phyloP scores from a whole-genome alignment of 495 filamentous ascomycete species.

The Penicillium macrosclerotiorum region DNA sequence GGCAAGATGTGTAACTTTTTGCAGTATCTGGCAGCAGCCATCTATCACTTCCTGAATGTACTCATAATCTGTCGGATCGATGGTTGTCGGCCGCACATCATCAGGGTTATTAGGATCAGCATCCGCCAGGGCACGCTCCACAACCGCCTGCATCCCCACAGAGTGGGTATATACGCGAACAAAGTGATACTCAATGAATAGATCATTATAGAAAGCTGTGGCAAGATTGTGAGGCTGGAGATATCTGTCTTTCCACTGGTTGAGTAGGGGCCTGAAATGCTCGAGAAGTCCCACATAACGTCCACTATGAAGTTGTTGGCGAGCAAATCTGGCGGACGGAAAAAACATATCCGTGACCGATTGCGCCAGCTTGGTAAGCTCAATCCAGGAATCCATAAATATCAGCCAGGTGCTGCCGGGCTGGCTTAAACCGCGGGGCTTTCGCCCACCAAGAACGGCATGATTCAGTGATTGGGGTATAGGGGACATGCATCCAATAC shows the following conservation, averaged over 20 bases:
- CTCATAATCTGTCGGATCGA: slow-evolving; percentile 53
- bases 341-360: slow-evolving; percentile 55
- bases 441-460: slow-evolving; percentile 35
- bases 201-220: slow-evolving; percentile 42
- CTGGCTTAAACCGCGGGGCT: slow-evolving; percentile 26
- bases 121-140: slow-evolving; percentile 44
- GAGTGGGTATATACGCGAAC: slow-evolving; percentile 54
- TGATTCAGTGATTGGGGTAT: slow-evolving; percentile 51
- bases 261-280: slow-evolving; percentile 50
- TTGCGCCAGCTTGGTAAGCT: slow-evolving; percentile 51
- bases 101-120: slow-evolving; percentile 37
- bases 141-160: slow-evolving; percentile 55
- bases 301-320: slow-evolving; percentile 50
- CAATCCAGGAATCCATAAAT: slow-evolving; percentile 53
- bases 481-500: slow-evolving; percentile 53
- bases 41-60: slow-evolving; percentile 58
- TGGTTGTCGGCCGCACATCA: slow-evolving; percentile 42
- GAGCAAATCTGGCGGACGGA: slow-evolving; percentile 48
- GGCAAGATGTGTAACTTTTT: slow-evolving; percentile 44
- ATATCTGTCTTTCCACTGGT: slow-evolving; percentile 51
- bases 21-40: slow-evolving; percentile 50
- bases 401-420: slow-evolving; percentile 39
- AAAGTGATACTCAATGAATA: slow-evolving; percentile 55
- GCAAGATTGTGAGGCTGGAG: slow-evolving; percentile 39
- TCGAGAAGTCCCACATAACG: slow-evolving; percentile 53